Conservation (phyloP, 306 rosid genomes). For the Lagenaria siceraria region DNA sequence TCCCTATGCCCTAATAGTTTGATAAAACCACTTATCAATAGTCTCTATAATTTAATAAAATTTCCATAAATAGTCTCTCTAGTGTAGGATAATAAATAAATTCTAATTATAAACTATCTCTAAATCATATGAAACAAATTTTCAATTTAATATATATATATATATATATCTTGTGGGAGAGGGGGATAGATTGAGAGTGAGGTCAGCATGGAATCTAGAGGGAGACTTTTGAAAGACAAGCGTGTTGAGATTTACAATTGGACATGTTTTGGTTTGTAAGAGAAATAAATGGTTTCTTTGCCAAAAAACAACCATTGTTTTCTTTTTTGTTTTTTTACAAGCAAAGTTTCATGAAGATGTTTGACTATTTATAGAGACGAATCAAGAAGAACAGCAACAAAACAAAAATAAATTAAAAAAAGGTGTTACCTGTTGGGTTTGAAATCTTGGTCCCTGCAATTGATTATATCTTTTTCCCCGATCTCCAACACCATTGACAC, state of each 20-base stretch:
- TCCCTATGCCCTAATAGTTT: too few relatives aligned
- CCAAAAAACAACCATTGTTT: neutral
- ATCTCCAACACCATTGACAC: neutral
- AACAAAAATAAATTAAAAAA: neutral
- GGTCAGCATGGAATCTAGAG: neutral
- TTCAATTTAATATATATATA: too few relatives aligned
- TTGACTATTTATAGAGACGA: neutral
- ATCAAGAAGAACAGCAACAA: conserved; percentile 1
- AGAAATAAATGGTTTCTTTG: neutral
- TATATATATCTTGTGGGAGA: neutral
- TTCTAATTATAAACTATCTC: too few relatives aligned
- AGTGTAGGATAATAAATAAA: too few relatives aligned
- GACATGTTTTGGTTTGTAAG: neutral
- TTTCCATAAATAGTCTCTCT: too few relatives aligned
- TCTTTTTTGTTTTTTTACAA: neutral
- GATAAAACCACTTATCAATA: too few relatives aligned
- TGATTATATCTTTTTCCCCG: neutral
- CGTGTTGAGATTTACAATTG: neutral
- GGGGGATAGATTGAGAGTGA: conserved; percentile 2
- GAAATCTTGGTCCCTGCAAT: neutral
- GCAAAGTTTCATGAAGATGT: neutral
- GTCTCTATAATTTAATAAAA: too few relatives aligned
- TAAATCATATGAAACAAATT: too few relatives aligned
- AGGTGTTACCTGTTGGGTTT: neutral
- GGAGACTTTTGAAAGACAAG: conserved; percentile 1